phyloP scores from a whole-genome alignment of 768 basidiomycete genomes.

The Exsudoporus frostii region DNA sequence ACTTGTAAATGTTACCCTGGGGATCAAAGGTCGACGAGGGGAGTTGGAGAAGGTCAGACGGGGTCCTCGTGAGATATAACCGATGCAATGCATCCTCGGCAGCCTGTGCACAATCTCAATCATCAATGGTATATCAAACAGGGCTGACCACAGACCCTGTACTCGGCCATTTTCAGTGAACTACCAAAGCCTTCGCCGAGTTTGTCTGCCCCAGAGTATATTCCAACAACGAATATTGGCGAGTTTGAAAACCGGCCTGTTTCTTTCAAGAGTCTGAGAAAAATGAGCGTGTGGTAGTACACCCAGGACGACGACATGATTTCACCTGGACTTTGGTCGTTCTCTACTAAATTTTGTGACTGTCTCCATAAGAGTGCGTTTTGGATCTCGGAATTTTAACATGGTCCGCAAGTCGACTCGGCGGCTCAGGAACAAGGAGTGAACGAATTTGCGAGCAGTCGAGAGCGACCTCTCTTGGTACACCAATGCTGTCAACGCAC shows the following conservation, averaged over 20 bases:
- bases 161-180: conserved; percentile 93
- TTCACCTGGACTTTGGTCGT: conserved; percentile 64
- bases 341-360: conserved; percentile 67
- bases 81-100: conserved; percentile 83
- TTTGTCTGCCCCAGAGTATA: conserved; percentile 79
- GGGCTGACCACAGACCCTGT: conserved; percentile 53
- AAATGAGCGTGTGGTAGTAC: neutral
- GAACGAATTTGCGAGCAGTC: conserved; percentile 84
- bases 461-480: conserved; percentile 84
- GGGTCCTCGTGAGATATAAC: conserved; percentile 77
- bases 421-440: conserved; percentile 84
- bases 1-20: conserved; percentile 51
- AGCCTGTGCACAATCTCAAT: conserved; percentile 45
- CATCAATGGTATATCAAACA: neutral
- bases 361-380: conserved; percentile 70
- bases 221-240: conserved; percentile 94
- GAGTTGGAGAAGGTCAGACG: conserved; percentile 61
- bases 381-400: conserved; percentile 82
- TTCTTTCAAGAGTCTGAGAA: conserved; percentile 76
- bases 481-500: conserved; percentile 83
- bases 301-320: neutral
- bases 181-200: conserved; percentile 94
- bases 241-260: conserved; percentile 89
- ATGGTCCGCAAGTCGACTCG: conserved; percentile 76
- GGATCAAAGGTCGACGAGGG: conserved; percentile 75